Conservation (phyloP, 2,329 filamentous ascomycete genomes). For the Tolypocladium nubicola region DNA sequence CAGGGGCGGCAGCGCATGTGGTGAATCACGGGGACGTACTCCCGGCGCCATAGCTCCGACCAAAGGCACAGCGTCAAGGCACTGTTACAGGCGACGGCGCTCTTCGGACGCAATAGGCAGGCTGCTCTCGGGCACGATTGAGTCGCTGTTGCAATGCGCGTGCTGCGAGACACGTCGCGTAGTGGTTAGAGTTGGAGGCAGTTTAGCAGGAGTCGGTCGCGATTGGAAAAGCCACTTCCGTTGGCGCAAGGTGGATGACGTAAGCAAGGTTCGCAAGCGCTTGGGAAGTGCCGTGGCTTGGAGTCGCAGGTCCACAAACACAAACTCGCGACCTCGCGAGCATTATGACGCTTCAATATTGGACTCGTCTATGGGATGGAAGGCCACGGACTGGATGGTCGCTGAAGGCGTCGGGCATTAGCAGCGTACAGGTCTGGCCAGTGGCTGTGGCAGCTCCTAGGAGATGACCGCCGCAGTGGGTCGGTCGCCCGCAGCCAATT, state of each 20-base stretch:
- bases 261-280: background rate
- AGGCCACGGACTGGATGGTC: background rate
- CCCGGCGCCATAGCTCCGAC: constrained; percentile 27
- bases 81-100: too few species aligned
- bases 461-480: too few species aligned
- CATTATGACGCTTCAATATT: background rate
- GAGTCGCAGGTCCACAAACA: too few species aligned
- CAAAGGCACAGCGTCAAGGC: background rate
- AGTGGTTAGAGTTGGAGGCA: background rate
- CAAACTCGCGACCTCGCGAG: background rate
- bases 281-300: background rate
- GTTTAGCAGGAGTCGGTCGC: background rate
- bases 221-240: background rate
- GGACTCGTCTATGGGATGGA: background rate
- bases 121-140: background rate
- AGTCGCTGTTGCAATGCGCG: background rate
- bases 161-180: background rate
- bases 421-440: background rate
- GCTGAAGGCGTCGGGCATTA: background rate
- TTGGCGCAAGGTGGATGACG: background rate
- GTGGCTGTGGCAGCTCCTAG: background rate
- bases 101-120: background rate
- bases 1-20: constrained; percentile 1
- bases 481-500: background rate
- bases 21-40: constrained; percentile 12